phyloP scores from a whole-genome alignment of 2,329 filamentous ascomycete species.

The Neofusicoccum cordaticola region DNA sequence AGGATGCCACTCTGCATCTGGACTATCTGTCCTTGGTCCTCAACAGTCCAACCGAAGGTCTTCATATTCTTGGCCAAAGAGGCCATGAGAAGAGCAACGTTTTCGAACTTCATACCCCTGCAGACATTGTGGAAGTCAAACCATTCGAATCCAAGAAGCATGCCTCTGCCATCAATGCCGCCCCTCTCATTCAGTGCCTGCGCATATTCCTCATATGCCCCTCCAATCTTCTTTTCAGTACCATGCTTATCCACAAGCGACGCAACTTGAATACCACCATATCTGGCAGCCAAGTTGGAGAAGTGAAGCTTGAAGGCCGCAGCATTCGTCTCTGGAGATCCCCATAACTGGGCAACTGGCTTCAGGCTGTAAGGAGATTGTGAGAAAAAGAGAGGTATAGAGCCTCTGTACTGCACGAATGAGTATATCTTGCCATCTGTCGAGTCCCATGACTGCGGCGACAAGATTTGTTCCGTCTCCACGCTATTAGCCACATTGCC shows the following conservation, averaged over 20 bases:
- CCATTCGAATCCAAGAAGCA: slow-evolving; percentile 75
- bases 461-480: slow-evolving; percentile 93
- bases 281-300: slow-evolving; percentile 62
- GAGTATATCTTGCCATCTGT: slow-evolving; percentile 65
- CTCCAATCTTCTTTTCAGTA: slow-evolving; percentile 74
- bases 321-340: slow-evolving; percentile 76
- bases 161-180: slow-evolving; percentile 47
- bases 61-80: slow-evolving; percentile 66
- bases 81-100: slow-evolving; percentile 76
- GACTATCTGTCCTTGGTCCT: slow-evolving; percentile 42
- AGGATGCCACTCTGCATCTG: slow-evolving; percentile 69
- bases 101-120: slow-evolving; percentile 96
- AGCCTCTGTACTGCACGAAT: slow-evolving; percentile 83
- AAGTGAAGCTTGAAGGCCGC: slow-evolving; percentile 79
- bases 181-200: slow-evolving; percentile 61
- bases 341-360: slow-evolving; percentile 76
- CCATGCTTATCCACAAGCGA: slow-evolving; percentile 88
- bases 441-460: slow-evolving; percentile 63
- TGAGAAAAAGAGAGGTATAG: slow-evolving; percentile 92
- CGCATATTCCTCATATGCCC: slow-evolving; percentile 69
- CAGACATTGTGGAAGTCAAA: slow-evolving; percentile 95
- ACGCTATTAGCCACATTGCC: slow-evolving; percentile 87
- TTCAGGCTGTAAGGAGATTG: slow-evolving; percentile 93
- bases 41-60: slow-evolving; percentile 67
- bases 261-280: slow-evolving; percentile 74